These are phyloP conservation scores for Rhynchospora breviuscula DNA, from an alignment of 176 grass and related monocot genomes.

Conservation along the genomic window DNA sequence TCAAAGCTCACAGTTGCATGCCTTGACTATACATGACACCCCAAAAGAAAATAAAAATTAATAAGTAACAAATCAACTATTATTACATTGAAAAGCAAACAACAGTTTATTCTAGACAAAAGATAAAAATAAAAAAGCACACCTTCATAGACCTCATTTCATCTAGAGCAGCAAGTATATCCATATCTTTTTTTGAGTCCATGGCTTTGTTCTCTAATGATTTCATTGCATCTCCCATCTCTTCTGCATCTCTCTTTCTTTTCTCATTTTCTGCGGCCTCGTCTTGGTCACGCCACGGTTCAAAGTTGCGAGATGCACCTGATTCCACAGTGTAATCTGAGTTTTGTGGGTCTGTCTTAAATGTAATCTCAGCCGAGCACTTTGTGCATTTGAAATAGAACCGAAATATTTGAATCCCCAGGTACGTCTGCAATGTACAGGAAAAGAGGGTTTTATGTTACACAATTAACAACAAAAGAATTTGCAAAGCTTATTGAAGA, in stretches of 20 bases:
- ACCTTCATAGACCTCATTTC: conserved; percentile 60
- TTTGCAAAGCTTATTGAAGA: not conserved
- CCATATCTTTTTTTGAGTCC: conserved; percentile 48
- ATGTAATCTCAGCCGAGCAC: conserved; percentile 42
- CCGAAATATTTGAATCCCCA: conserved; percentile 42
- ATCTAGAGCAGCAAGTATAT: conserved; percentile 49
- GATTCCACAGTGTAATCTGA: conserved; percentile 49
- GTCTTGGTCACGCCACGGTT: conserved; percentile 40
- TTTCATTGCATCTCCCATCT: conserved; percentile 59
- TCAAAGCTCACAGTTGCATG: conserved; percentile 84
- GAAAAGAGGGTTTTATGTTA: not conserved
- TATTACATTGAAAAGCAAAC: not conserved
- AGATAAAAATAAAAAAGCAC: conserved; percentile 4
- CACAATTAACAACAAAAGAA: not conserved
- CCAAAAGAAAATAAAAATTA: conserved; percentile 7
- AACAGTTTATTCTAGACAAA: not conserved
- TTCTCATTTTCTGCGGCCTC: conserved; percentile 33
- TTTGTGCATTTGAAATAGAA: conserved; percentile 54
- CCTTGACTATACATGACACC: conserved; percentile 56
- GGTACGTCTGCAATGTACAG: conserved; percentile 26
- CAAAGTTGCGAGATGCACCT: conserved; percentile 42
- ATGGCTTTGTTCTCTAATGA: conserved; percentile 44
- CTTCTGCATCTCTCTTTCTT: conserved; percentile 40
- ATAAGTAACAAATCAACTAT: not conserved
- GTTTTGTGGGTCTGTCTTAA: conserved; percentile 52